phyloP scores from a whole-genome alignment of 2,329 filamentous ascomycete genomes.

The Fusarium marasasianum region DNA sequence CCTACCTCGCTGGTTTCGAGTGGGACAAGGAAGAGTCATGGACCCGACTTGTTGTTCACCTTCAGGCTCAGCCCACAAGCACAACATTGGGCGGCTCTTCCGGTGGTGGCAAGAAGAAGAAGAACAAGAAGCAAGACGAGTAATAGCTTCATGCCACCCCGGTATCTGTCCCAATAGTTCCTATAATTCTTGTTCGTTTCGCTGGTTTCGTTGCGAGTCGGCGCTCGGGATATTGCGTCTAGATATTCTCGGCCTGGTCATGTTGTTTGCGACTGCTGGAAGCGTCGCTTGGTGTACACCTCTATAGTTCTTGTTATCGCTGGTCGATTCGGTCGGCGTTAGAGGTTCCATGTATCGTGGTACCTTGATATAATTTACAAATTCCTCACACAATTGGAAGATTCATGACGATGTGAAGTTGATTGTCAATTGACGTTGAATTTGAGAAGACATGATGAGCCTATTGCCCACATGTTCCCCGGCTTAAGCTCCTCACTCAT shows the following conservation, averaged over 20 bases:
- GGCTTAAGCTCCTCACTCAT: neutral
- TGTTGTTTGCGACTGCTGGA: slow-evolving; percentile 40
- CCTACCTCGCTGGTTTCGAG: slow-evolving; percentile 93
- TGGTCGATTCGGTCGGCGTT: slow-evolving; percentile 30
- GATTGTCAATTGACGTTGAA: neutral
- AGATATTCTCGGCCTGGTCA: slow-evolving; percentile 52
- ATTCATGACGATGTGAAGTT: neutral
- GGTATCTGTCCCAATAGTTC: slow-evolving; percentile 54
- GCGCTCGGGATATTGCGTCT: slow-evolving; percentile 56
- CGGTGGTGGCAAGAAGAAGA: slow-evolving; percentile 74
- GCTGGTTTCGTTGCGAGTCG: slow-evolving; percentile 53
- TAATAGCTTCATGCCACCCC: slow-evolving; percentile 38
- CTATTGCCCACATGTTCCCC: neutral
- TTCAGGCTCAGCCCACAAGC: slow-evolving; percentile 72
- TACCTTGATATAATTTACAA: slow-evolving; percentile 39
- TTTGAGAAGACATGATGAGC: neutral
- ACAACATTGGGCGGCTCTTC: slow-evolving; percentile 53
- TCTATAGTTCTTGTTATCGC: slow-evolving; percentile 37
- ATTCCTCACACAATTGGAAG: neutral
- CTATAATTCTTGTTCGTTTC: slow-evolving; percentile 52
- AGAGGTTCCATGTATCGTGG: slow-evolving; percentile 26
- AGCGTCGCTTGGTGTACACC: slow-evolving; percentile 44
- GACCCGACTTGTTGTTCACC: slow-evolving; percentile 87
- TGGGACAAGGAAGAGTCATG: slow-evolving; percentile 95
- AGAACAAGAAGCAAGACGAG: slow-evolving; percentile 70